A percentile compares a stretch with the other conserved stretches of the same genome.
Conservation (phyloP, 2,329 filamentous ascomycete species). For the Pezicula neosporulosa region DNA sequence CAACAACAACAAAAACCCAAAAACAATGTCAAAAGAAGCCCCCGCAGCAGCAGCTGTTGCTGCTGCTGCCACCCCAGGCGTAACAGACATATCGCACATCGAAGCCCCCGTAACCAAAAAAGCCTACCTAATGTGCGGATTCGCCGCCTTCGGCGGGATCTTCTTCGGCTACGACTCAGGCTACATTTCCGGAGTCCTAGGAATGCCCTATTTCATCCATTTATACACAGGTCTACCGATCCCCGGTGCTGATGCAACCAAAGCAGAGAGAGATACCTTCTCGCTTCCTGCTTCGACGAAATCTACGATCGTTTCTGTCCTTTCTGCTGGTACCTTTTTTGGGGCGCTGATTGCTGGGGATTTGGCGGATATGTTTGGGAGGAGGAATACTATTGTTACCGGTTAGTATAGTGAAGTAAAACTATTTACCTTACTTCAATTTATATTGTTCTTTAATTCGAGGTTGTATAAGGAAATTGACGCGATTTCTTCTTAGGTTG, state of each 20-base stretch:
- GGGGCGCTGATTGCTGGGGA: constrained; percentile 74
- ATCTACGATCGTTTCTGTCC: constrained; percentile 70
- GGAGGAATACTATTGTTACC: constrained; percentile 63
- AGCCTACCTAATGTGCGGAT: constrained; percentile 67
- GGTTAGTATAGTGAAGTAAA: too few species aligned
- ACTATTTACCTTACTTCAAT: too few species aligned
- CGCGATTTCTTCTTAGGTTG: too few species aligned
- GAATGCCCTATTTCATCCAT: constrained; percentile 41
- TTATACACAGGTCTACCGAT: constrained; percentile 18
- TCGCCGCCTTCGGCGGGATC: constrained; percentile 63
- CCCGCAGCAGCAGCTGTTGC: too few species aligned
- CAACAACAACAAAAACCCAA: too few species aligned
- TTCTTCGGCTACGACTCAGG: constrained; percentile 68
- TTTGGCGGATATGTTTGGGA: constrained; percentile 68
- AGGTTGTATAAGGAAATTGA: too few species aligned
- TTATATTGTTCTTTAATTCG: too few species aligned
- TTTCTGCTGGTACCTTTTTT: constrained; percentile 77
- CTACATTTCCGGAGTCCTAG: constrained; percentile 59
- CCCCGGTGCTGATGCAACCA: constrained; percentile 12
- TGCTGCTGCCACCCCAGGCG: too few species aligned
- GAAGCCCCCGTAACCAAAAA: constrained; percentile 68
- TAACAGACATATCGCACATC: constrained; percentile 63
- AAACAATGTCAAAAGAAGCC: too few species aligned
- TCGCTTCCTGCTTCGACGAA: constrained; percentile 42
- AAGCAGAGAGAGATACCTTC: constrained; percentile 14